Conservation (phyloP, 345 rosid genomes). For the Streptanthus diversifolius region DNA sequence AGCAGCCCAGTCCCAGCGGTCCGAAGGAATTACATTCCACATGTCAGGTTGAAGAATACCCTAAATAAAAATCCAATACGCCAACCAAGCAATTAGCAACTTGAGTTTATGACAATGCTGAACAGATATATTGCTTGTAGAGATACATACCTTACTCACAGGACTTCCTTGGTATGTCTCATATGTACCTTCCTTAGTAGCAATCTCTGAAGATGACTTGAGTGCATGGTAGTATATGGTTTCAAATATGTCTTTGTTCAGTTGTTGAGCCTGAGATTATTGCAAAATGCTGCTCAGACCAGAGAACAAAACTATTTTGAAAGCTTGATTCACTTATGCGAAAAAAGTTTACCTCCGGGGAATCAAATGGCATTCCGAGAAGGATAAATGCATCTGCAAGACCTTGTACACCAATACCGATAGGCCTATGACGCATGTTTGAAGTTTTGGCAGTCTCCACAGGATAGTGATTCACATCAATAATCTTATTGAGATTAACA, state of each 20-base stretch:
- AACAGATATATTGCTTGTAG: neutral
- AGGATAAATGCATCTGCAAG: conserved; percentile 90
- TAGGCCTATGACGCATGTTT: conserved; percentile 78
- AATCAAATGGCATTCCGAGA: conserved; percentile 90
- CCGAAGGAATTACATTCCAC: conserved; percentile 78
- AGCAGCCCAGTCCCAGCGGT: conserved; percentile 70
- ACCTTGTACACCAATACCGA: conserved; percentile 95
- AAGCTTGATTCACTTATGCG: neutral
- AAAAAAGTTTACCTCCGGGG: conserved; percentile 57
- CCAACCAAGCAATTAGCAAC: conserved; percentile 11
- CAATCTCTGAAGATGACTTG: conserved; percentile 67
- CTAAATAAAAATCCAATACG: too few species aligned
- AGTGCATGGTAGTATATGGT: conserved; percentile 85
- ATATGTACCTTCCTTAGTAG: conserved; percentile 68
- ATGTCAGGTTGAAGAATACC: conserved; percentile 94
- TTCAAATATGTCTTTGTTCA: conserved; percentile 89
- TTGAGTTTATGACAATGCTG: neutral
- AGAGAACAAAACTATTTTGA: neutral
- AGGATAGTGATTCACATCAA: conserved; percentile 87
- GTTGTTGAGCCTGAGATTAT: conserved; percentile 66
- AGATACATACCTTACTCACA: conserved; percentile 73
- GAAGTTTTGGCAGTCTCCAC: conserved; percentile 86
- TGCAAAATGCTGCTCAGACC: conserved; percentile 14
- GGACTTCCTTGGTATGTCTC: conserved; percentile 83
- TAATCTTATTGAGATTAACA: conserved; percentile 74